Evolutionary conservation across 106 monocot genomes (phyloP).

Genomic region (Acorus gramineus): DNA sequence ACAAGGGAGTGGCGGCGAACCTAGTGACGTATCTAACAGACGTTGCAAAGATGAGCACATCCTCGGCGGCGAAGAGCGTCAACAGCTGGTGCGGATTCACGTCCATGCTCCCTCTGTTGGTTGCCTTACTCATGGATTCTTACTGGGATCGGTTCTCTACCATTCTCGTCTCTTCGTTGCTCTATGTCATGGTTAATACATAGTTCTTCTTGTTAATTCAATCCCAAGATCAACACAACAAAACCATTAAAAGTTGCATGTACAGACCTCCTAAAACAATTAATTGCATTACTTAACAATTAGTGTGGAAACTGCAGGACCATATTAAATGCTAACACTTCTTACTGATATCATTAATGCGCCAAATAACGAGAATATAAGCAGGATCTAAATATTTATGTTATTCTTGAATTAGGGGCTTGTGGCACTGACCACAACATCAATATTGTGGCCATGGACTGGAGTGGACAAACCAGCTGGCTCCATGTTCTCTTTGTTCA

Average conservation of each 20-base stretch:
- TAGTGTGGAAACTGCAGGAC: no score
- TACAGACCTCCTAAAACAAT: no score
- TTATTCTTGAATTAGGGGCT: conserved; percentile 43
- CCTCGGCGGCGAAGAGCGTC: conserved; percentile 74
- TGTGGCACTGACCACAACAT: conserved; percentile 61
- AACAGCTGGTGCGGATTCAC: conserved; percentile 78
- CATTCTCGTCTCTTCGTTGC: conserved; percentile 55
- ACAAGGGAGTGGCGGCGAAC: conserved; percentile 94
- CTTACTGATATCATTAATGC: no score
- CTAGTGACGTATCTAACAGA: conserved; percentile 84
- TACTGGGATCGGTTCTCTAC: conserved; percentile 87
- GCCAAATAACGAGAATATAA: no score
- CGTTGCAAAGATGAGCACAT: conserved; percentile 62
- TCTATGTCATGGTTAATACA: conserved; percentile 52
- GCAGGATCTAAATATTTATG: no score
- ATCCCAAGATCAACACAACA: no score
- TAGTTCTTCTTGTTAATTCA: background rate
- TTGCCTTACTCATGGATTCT: conserved; percentile 70
- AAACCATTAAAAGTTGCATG: no score
- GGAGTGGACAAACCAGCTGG: no score
- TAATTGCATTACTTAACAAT: no score
- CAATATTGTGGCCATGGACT: conserved; percentile 48
- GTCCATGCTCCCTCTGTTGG: conserved; percentile 78
- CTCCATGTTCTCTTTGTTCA: conserved; percentile 53
- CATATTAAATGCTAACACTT: no score